phyloP scores from a whole-genome alignment of 352 stramenopile species.

The Globisporangium perplexum region DNA sequence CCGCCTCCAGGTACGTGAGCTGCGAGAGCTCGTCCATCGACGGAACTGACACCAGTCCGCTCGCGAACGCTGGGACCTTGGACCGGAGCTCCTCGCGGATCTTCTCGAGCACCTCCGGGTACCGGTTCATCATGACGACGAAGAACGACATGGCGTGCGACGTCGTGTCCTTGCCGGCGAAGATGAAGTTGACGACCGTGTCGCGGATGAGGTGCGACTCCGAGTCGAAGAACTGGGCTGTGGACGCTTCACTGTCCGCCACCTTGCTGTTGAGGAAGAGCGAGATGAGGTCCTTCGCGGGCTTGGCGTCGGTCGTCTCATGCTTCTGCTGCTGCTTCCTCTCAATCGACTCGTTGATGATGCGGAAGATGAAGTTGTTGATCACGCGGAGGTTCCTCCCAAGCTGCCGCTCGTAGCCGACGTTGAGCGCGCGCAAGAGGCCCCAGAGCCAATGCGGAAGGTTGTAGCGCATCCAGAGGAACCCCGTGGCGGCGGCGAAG shows the following conservation, averaged over 20 bases:
- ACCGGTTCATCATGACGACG: conserved; percentile 33
- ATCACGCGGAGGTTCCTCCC: conserved; percentile 3
- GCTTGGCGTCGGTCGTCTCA: neutral
- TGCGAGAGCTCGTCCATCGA: conserved; percentile 7
- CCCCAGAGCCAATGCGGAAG: conserved; percentile 31
- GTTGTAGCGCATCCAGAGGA: conserved; percentile 20
- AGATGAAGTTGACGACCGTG: conserved; percentile 56
- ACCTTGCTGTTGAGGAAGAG: conserved; percentile 17
- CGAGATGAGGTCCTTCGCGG: conserved; percentile 10
- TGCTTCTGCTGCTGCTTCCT: neutral
- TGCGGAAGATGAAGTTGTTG: conserved; percentile 4
- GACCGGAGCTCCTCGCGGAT: conserved; percentile 20
- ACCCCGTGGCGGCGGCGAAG: conserved; percentile 25
- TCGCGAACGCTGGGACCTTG: conserved; percentile 1
- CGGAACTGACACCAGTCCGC: neutral
- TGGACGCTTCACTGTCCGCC: neutral
- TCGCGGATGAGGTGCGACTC: conserved; percentile 30
- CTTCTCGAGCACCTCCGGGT: conserved; percentile 31
- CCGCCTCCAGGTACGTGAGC: conserved; percentile 3
- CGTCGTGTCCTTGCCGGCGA: conserved; percentile 58
- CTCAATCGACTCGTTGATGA: conserved; percentile 13
- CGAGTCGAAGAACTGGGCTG: conserved; percentile 8
- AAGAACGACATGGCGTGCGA: conserved; percentile 49
- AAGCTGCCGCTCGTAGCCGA: conserved; percentile 20
- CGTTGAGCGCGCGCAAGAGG: conserved; percentile 25